phyloP scores from a whole-genome alignment of 2,329 filamentous ascomycete genomes.

The Diaporthe vexans region DNA sequence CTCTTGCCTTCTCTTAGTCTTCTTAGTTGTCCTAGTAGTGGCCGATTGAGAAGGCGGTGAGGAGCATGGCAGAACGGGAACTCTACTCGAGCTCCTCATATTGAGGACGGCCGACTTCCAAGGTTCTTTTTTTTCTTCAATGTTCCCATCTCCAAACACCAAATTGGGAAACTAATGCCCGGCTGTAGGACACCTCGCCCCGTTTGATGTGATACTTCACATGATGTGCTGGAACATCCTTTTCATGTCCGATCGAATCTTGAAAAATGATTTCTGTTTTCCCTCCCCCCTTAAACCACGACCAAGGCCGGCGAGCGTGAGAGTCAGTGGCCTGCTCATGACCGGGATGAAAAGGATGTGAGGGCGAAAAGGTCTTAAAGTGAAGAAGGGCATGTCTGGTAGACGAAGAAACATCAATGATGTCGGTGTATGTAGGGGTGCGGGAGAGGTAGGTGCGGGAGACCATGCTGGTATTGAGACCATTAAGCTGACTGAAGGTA shows the following conservation, averaged over 20 bases:
- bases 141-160: too few species aligned
- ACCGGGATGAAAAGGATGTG: neutral
- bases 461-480: neutral
- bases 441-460: neutral
- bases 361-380: fast-evolving
- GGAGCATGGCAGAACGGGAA: neutral
- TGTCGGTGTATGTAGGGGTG: neutral
- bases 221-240: neutral
- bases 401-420: neutral
- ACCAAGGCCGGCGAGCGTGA: neutral
- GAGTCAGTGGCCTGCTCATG: neutral
- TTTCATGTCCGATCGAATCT: neutral
- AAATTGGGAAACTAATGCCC: too few species aligned
- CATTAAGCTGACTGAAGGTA: too few species aligned
- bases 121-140: too few species aligned
- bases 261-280: neutral
- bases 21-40: too few species aligned
- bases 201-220: neutral
- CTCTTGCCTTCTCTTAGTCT: too few species aligned
- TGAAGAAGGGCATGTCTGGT: neutral
- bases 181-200: neutral
- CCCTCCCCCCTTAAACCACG: neutral
- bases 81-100: neutral
- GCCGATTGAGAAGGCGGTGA: neutral
- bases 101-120: neutral